Base-by-base conservation (phyloP, 805 yeast genomes). In the Wickerhamiella spandovensis region DNA sequence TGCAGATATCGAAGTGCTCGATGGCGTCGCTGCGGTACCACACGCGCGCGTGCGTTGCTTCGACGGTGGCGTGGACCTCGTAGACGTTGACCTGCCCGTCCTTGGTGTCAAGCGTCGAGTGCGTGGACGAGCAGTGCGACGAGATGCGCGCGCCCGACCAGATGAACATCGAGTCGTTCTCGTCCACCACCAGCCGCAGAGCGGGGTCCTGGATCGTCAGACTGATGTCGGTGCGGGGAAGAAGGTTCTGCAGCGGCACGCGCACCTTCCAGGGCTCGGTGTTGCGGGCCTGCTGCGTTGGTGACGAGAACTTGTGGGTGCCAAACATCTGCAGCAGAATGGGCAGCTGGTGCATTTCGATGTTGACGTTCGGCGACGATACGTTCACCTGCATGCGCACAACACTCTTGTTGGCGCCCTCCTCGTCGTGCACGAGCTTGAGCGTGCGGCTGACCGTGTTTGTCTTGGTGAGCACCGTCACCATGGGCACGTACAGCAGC, bases 331-430 rank as follows among this genome's bases (percentile, higher is more conserved):
- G 55, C 43, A 65, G 48, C n/a, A 68, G 49, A 2, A 61, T 42
- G 0, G 69, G 64, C 17, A 67, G 51, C 48, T 67, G 69, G 23
- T 59, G 57, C 15, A 69, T 59, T 46, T 63, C 67, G 9, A 69
- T 48, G 43, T 69, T 66, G n/a, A 69, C 48, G 8, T 67, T 66
- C 1, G 73, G 73, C 1, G 68, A 60, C 21, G 64, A 54, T 43
- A 70, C 51, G 20, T 63, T 57, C 48, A 66, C 53, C 43, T 61
- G 58, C 12, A 67, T 65, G 9, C 64, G 55, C 20, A 67, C 44
- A 4, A 44, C 15, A 17, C 35, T 23, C 20, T 57, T 44, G 35
- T 51, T 53, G n/a, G 56, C 54, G 12, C 46, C 47, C 35, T 51
- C 55, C 18, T 59, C 61, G 2, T 58, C 51, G 46, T 53, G 56